These are phyloP conservation scores for Pittosporum tobira DNA, from an alignment of 129 eudicot genomes.

Conservation along the genomic window DNA sequence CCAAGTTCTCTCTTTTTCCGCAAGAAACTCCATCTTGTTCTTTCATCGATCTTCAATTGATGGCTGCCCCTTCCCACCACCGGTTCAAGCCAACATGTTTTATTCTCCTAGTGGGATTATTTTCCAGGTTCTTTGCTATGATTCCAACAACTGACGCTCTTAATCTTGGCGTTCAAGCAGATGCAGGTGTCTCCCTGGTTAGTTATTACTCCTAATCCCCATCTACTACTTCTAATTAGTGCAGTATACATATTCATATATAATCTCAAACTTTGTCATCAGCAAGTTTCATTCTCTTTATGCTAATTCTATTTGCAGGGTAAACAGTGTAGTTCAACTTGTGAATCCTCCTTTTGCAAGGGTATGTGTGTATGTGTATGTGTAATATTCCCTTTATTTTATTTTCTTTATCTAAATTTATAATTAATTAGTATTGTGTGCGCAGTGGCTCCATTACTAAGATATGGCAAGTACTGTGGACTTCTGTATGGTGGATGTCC, in stretches of 20 bases:
- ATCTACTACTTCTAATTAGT: neutral
- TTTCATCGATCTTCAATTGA: no score
- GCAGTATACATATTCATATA: neutral
- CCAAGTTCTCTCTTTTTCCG: no score
- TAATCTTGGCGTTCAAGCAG: conserved; percentile 39
- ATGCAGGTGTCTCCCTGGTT: conserved; percentile 37
- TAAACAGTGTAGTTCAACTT: conserved; percentile 55
- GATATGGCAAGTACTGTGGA: conserved; percentile 95
- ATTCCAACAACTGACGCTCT: conserved; percentile 41
- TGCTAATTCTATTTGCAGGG: conserved; percentile 24
- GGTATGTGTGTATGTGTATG: conserved; percentile 18
- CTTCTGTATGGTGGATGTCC: conserved; percentile 79
- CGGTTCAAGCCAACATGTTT: no score
- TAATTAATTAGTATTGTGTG: neutral
- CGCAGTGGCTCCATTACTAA: conserved; percentile 76
- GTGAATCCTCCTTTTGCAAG: conserved; percentile 75
- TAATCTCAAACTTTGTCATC: no score
- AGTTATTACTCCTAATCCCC: neutral
- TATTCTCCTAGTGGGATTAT: no score
- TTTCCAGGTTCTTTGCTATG: conserved; percentile 4
- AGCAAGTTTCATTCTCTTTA: neutral
- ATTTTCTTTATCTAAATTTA: no score
- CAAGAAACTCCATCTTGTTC: no score
- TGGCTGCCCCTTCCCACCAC: no score
- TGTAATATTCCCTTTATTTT: no score